Evolutionary conservation across 768 basidiomycete genomes (phyloP).

Genomic region (Obba rivulosa): DNA sequence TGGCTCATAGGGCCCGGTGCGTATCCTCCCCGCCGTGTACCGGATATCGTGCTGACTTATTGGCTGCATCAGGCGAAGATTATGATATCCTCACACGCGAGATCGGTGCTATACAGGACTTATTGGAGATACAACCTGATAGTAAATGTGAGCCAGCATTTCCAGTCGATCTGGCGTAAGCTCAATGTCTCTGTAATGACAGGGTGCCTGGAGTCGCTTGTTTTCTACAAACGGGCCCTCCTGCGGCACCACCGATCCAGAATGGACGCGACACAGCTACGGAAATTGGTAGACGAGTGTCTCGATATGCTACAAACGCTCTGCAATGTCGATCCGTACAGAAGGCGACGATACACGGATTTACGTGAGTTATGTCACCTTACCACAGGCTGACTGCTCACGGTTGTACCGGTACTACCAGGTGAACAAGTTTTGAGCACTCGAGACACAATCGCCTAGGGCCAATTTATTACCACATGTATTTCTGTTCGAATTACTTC

Average conservation of each 20-base stretch:
- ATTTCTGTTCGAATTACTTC: no score
- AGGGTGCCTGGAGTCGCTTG: slow-evolving; percentile 96
- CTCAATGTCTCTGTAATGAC: neutral
- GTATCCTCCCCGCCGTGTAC: slow-evolving; percentile 9
- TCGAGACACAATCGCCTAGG: no score
- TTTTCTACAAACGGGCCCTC: slow-evolving; percentile 75
- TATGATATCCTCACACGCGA: slow-evolving; percentile 61
- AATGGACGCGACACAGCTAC: slow-evolving; percentile 26
- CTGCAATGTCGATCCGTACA: slow-evolving; percentile 55
- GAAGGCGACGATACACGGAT: slow-evolving; percentile 65
- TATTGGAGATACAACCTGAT: slow-evolving; percentile 85
- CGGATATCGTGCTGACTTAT: neutral
- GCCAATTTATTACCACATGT: no score
- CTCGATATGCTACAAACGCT: slow-evolving; percentile 50
- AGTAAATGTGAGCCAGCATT: slow-evolving; percentile 68
- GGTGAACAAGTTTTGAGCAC: no score
- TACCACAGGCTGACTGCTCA: no score
- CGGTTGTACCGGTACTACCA: no score
- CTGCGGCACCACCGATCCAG: slow-evolving; percentile 38
- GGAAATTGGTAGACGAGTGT: slow-evolving; percentile 38
- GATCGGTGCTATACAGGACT: slow-evolving; percentile 72
- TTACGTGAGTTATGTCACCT: slow-evolving; percentile 39
- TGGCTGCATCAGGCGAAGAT: slow-evolving; percentile 47
- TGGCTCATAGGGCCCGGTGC: slow-evolving; percentile 86
- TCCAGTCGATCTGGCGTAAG: no score